These are phyloP conservation scores for Eucalyptus curtisii DNA, from an alignment of 345 rosid genomes.

Conservation along the genomic window DNA sequence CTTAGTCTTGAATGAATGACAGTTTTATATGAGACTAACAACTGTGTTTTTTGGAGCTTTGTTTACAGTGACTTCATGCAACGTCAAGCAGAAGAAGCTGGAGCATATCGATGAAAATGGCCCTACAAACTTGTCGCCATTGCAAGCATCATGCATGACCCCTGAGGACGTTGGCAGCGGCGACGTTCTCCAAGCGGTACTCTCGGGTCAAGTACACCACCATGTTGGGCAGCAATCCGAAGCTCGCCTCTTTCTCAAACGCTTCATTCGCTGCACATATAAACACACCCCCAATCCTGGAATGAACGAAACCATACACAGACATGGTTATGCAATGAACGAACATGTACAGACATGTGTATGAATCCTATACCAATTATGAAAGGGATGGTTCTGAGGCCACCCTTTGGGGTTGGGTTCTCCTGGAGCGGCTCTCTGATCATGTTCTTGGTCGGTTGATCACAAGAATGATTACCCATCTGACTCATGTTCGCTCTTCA, in stretches of 20 bases:
- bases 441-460: neutral
- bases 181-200: slow-evolving; percentile 29
- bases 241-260: slow-evolving; percentile 45
- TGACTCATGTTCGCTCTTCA: neutral
- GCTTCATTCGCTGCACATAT: slow-evolving; percentile 39
- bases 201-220: slow-evolving; percentile 40
- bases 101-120: slow-evolving; percentile 76
- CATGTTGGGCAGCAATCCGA: slow-evolving; percentile 47
- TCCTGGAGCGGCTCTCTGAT: slow-evolving; percentile 14
- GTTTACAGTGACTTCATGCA: slow-evolving; percentile 31
- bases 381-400: slow-evolving; percentile 36
- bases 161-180: slow-evolving; percentile 45
- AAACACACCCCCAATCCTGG: neutral
- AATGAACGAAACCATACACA: neutral
- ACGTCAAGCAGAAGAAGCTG: slow-evolving; percentile 22
- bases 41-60: neutral
- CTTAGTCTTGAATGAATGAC: neutral
- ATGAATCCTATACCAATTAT: slow-evolving; percentile 35
- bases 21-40: neutral
- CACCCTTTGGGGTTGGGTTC: slow-evolving; percentile 15
- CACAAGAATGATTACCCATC: neutral
- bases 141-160: slow-evolving; percentile 7
- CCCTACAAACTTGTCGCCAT: slow-evolving; percentile 23
- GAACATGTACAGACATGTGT: neutral
- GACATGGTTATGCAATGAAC: neutral